Evolutionary conservation across 179 eudicot species (phyloP).

Genomic region (Corrigiola litoralis): DNA sequence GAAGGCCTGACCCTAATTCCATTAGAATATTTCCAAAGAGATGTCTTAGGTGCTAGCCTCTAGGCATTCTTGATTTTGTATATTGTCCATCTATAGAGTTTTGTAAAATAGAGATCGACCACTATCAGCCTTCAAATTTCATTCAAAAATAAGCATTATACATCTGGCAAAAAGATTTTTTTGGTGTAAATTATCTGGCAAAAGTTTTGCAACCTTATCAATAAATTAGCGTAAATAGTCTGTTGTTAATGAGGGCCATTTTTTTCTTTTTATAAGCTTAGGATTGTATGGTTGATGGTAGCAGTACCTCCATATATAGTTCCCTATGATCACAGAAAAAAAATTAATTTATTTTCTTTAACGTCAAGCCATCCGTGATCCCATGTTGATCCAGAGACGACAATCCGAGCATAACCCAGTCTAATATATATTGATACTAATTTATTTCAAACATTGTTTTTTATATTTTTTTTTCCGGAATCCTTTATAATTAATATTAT

Average conservation of each 20-base stretch:
- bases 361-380: too few relatives aligned
- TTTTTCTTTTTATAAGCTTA: neutral
- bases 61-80: slow-evolving; percentile 3
- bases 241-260: neutral
- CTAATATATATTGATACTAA: too few relatives aligned
- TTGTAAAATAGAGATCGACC: neutral
- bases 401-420: too few relatives aligned
- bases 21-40: slow-evolving; percentile 6
- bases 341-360: too few relatives aligned
- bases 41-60: neutral
- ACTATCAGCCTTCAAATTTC: neutral
- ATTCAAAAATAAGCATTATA: neutral
- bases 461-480: too few relatives aligned
- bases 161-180: neutral
- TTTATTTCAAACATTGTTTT: too few relatives aligned
- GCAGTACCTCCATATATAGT: too few relatives aligned
- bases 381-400: too few relatives aligned
- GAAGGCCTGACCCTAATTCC: neutral
- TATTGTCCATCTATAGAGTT: slow-evolving; percentile 8
- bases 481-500: too few relatives aligned
- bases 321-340: too few relatives aligned
- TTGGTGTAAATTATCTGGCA: neutral
- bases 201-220: neutral
- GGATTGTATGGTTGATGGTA: too few relatives aligned
- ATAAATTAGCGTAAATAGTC: neutral